Evolutionary conservation across 1,284 basidiomycete genomes (phyloP).

Genomic region (Cryptococcus floricola): DNA sequence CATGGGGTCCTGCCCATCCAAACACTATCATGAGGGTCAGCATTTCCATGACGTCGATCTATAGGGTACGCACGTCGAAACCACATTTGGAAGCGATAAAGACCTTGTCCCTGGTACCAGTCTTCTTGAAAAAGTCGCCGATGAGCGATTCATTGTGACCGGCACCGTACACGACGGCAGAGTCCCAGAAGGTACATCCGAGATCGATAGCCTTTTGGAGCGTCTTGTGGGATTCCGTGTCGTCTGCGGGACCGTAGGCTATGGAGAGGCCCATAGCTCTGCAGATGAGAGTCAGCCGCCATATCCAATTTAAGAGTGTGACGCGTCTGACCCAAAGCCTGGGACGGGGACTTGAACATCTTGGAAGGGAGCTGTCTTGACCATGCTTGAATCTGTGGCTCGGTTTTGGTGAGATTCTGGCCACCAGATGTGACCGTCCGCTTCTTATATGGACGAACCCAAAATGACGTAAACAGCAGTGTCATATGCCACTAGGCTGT

Average conservation of each 20-base stretch:
- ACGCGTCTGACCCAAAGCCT: constrained; percentile 29
- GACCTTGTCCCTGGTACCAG: constrained; percentile 39
- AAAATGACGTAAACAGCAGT: too few relatives aligned
- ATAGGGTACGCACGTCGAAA: constrained; percentile 20
- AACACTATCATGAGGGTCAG: background rate
- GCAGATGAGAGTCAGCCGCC: background rate
- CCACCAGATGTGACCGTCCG: too few relatives aligned
- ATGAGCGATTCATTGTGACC: constrained; percentile 49
- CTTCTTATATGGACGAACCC: too few relatives aligned
- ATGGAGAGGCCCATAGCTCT: constrained; percentile 4
- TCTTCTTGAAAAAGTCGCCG: constrained; percentile 39
- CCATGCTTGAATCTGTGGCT: background rate
- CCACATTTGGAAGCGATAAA: constrained; percentile 50
- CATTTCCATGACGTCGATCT: background rate
- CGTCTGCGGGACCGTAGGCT: constrained; percentile 24
- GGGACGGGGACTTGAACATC: constrained; percentile 29
- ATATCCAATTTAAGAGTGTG: background rate
- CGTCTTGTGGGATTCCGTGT: constrained; percentile 22
- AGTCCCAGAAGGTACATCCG: constrained; percentile 46
- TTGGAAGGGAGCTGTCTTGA: constrained; percentile 15
- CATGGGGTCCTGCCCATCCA: constrained; percentile 11
- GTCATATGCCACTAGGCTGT: too few relatives aligned
- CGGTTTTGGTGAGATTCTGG: background rate
- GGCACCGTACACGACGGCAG: constrained; percentile 34
- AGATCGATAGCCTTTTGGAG: constrained; percentile 35